These are phyloP conservation scores for Exophiala alcalophila DNA, from an alignment of 2,329 filamentous ascomycete genomes.

Conservation along the genomic window DNA sequence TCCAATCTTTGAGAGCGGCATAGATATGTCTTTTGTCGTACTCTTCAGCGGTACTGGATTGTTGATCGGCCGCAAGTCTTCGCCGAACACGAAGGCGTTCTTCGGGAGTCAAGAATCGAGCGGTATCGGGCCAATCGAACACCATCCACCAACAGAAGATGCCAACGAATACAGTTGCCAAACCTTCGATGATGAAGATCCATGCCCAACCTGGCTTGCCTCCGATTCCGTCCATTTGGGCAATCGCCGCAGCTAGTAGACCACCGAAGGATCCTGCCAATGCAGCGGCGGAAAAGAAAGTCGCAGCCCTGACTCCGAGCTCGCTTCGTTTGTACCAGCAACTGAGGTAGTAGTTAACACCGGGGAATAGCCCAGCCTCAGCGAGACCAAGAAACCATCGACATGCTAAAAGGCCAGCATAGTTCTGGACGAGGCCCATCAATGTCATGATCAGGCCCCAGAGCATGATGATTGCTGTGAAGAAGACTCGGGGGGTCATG, in stretches of 20 bases:
- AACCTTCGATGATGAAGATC: slow-evolving; percentile 48
- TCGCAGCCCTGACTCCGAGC: slow-evolving; percentile 57
- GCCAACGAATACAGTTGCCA: slow-evolving; percentile 38
- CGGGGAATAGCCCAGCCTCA: slow-evolving; percentile 52
- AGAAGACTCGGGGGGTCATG: slow-evolving; percentile 72
- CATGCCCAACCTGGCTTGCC: slow-evolving; percentile 46
- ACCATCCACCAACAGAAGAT: slow-evolving; percentile 46
- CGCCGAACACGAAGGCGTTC: slow-evolving; percentile 39
- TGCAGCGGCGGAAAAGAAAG: slow-evolving; percentile 55
- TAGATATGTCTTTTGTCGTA: slow-evolving; percentile 47
- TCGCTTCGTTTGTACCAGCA: slow-evolving; percentile 59
- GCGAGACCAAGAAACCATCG: slow-evolving; percentile 51
- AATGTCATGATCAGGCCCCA: slow-evolving; percentile 45
- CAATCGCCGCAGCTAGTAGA: slow-evolving; percentile 52
- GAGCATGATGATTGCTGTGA: slow-evolving; percentile 71
- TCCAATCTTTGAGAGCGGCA: slow-evolving; percentile 48
- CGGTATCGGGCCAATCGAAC: slow-evolving; percentile 51
- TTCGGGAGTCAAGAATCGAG: slow-evolving; percentile 43
- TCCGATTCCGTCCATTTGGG: slow-evolving; percentile 40
- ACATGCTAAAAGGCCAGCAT: slow-evolving; percentile 44
- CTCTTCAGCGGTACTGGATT: slow-evolving; percentile 44
- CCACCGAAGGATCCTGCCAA: slow-evolving; percentile 55
- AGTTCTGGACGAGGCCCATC: slow-evolving; percentile 35
- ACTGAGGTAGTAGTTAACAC: slow-evolving; percentile 43
- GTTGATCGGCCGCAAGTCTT: slow-evolving; percentile 42